These are phyloP conservation scores for Tephrocybe rancida DNA, from an alignment of 768 basidiomycete genomes.

Conservation along the genomic window DNA sequence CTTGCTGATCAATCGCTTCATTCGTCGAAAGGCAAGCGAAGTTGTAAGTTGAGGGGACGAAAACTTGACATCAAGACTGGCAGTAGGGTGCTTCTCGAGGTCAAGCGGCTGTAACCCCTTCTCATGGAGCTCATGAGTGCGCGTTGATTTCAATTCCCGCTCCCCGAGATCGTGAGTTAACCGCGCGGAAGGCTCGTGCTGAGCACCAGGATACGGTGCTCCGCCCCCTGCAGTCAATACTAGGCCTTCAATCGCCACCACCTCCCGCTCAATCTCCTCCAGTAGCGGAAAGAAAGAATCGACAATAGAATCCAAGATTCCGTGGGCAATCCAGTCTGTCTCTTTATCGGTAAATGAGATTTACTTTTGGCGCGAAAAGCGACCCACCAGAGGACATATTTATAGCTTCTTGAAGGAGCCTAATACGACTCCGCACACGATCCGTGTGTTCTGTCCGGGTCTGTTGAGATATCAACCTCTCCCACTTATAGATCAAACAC, in stretches of 20 bases:
- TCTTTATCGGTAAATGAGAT: constrained; percentile 3
- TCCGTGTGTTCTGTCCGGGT: constrained; percentile 66
- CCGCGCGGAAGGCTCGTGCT: not conserved
- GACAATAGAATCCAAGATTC: constrained; percentile 89
- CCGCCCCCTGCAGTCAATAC: constrained; percentile 43
- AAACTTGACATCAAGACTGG: constrained; percentile 30
- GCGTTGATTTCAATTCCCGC: not conserved
- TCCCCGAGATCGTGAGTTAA: not conserved
- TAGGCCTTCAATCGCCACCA: constrained; percentile 73
- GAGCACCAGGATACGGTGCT: not conserved
- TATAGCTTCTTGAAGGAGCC: constrained; percentile 59
- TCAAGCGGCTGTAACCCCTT: not conserved
- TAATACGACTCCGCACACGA: constrained; percentile 71
- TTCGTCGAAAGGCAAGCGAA: constrained; percentile 35
- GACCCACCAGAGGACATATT: constrained; percentile 73
- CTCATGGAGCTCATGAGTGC: not conserved
- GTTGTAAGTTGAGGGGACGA: constrained; percentile 34
- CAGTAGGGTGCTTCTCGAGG: constrained; percentile 16
- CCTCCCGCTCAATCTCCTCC: constrained; percentile 79
- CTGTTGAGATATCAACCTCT: not conserved
- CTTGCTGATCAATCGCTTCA: constrained; percentile 31
- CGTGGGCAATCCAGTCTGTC: constrained; percentile 93
- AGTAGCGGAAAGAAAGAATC: constrained; percentile 91
- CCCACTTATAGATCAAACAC: constrained; percentile 6
- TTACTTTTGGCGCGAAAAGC: not conserved